Evolutionary conservation across 805 yeast genomes (phyloP).

Genomic region (Lachancea sp.): DNA sequence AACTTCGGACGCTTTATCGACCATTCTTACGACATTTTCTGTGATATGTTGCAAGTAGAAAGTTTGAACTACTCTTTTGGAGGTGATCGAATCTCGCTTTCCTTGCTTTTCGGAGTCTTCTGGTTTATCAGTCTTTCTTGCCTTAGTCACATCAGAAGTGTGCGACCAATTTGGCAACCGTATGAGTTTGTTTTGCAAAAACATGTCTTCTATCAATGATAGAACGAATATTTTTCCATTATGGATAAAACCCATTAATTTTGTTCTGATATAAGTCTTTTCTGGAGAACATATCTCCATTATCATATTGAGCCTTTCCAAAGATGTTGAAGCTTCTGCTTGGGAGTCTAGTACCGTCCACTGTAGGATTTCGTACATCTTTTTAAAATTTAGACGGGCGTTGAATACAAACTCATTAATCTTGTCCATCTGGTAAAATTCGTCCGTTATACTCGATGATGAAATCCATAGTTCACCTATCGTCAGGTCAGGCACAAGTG

Average conservation of each 20-base stretch:
- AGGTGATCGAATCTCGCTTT: not conserved
- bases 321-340: slow-evolving; percentile 5
- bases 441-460: slow-evolving; percentile 74
- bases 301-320: slow-evolving; percentile 26
- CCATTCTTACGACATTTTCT: slow-evolving; percentile 73
- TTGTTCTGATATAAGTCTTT: slow-evolving; percentile 68
- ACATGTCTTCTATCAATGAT: slow-evolving; percentile 87
- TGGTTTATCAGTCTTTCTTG: slow-evolving; percentile 9
- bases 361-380: slow-evolving; percentile 20
- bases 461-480: slow-evolving; percentile 99
- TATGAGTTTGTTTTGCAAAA: slow-evolving; percentile 50
- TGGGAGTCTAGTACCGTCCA: not conserved
- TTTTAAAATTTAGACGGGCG: slow-evolving; percentile 28
- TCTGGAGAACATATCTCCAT: slow-evolving; percentile 26
- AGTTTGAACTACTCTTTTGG: slow-evolving; percentile 29
- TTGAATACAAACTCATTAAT: slow-evolving; percentile 34
- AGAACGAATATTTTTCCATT: slow-evolving; percentile 83
- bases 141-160: slow-evolving; percentile 27
- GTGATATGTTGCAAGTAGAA: slow-evolving; percentile 86
- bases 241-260: slow-evolving; percentile 79
- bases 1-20: slow-evolving; percentile 79
- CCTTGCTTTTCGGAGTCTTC: not conserved
- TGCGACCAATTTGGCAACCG: slow-evolving; percentile 34
- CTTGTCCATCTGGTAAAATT: slow-evolving; percentile 32
- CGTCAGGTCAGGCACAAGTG: slow-evolving; percentile 64